These are phyloP conservation scores for Cordyceps tenuipes DNA, from an alignment of 2,329 filamentous ascomycete species.

Conservation along the genomic window DNA sequence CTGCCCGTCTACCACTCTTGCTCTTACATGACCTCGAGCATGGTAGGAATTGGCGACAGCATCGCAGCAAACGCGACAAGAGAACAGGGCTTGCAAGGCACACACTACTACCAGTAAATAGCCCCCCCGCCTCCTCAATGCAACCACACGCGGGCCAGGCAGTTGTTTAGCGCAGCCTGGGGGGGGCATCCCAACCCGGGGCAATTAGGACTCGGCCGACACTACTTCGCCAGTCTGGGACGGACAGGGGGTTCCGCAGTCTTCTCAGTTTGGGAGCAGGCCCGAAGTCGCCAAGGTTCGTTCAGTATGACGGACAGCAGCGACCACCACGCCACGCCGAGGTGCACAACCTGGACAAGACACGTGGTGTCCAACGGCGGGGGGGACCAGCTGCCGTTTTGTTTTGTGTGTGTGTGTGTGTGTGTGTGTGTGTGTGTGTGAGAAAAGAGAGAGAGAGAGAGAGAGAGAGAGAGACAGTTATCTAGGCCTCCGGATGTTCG, in stretches of 20 bases:
- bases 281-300: conserved; percentile 1
- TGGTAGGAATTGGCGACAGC: neutral
- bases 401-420: neutral
- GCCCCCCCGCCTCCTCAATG: neutral
- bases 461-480: too few species aligned
- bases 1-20: neutral
- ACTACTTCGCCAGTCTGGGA: neutral
- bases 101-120: neutral
- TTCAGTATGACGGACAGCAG: conserved; percentile 1
- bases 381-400: neutral
- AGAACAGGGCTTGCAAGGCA: neutral
- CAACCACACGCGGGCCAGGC: neutral
- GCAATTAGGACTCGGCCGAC: conserved; percentile 4
- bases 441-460: too few species aligned
- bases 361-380: too few species aligned
- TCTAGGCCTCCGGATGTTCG: neutral
- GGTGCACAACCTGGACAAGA: neutral
- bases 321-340: neutral
- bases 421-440: too few species aligned
- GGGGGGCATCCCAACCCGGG: neutral
- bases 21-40: too few species aligned
- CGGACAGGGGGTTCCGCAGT: neutral
- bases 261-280: neutral
- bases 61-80: neutral
- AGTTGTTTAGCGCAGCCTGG: neutral